Evolutionary conservation across 768 basidiomycete genomes (phyloP).

Genomic region (Agrocybe pediades): DNA sequence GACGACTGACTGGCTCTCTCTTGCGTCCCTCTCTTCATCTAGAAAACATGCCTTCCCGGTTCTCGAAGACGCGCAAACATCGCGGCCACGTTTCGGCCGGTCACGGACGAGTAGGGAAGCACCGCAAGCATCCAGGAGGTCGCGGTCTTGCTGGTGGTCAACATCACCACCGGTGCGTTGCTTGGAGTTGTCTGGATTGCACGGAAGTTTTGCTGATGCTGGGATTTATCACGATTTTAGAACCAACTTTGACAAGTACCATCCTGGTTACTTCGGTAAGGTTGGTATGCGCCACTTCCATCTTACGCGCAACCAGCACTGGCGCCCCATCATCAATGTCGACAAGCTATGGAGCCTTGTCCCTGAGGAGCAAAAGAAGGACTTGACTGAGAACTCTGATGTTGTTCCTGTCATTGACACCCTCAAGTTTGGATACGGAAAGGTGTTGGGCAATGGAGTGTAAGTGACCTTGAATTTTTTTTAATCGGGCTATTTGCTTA

Average conservation of each 20-base stretch:
- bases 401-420: constrained; percentile 96
- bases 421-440: constrained; percentile 81
- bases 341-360: constrained; percentile 97
- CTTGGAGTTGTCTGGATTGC: neutral
- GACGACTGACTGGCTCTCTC: constrained; percentile 9
- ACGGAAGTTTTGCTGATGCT: neutral
- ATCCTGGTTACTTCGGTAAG: constrained; percentile 99
- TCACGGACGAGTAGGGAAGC: constrained; percentile 99
- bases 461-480: constrained; percentile 39
- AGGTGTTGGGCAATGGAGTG: constrained; percentile 94
- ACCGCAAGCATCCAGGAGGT: constrained; percentile 99
- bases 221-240: constrained; percentile 38
- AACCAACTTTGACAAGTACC: constrained; percentile 98
- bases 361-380: constrained; percentile 81
- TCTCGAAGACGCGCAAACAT: constrained; percentile 98
- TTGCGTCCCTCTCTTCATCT: constrained; percentile 16
- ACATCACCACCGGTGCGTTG: constrained; percentile 94
- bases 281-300: constrained; percentile 99
- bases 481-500: neutral
- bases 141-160: constrained; percentile 99
- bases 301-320: constrained; percentile 84
- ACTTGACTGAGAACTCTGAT: constrained; percentile 69
- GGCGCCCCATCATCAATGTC: constrained; percentile 97
- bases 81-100: constrained; percentile 99
- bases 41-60: constrained; percentile 84